These are phyloP conservation scores for Fusarium acutatum DNA, from an alignment of 2,329 filamentous ascomycete species.

Conservation along the genomic window DNA sequence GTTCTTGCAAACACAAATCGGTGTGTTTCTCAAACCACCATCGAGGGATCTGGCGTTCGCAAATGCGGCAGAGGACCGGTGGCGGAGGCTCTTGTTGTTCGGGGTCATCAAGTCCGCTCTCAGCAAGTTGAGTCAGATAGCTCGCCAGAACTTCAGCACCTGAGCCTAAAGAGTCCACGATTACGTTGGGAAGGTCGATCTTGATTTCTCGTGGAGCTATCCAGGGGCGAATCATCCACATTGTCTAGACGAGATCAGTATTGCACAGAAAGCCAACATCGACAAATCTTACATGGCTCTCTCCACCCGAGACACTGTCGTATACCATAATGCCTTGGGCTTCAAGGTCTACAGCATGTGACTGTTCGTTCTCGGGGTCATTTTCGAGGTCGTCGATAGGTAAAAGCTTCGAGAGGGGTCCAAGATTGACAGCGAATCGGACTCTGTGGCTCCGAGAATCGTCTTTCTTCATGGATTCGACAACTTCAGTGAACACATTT, in stretches of 20 bases:
- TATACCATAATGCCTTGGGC: conserved; percentile 99
- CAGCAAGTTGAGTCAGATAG: conserved; percentile 89
- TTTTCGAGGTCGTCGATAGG: conserved; percentile 53
- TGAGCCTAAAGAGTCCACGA: conserved; percentile 93
- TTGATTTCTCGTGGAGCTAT: conserved; percentile 90
- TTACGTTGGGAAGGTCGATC: conserved; percentile 87
- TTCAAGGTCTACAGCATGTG: conserved; percentile 77
- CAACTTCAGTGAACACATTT: conserved; percentile 80
- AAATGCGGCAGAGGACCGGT: conserved; percentile 93
- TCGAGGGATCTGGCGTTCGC: conserved; percentile 93
- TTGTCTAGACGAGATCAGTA: conserved; percentile 70
- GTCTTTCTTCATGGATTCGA: conserved; percentile 90
- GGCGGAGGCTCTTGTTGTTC: conserved; percentile 83
- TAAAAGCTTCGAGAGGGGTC: conserved; percentile 72
- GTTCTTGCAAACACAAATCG: conserved; percentile 93
- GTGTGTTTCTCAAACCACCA: conserved; percentile 99
- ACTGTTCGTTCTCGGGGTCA: conserved; percentile 48
- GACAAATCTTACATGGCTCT: conserved; percentile 81
- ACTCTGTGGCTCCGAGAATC: conserved; percentile 93
- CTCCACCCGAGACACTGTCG: conserved; percentile 83
- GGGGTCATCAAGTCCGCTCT: conserved; percentile 79
- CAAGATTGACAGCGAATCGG: conserved; percentile 78
- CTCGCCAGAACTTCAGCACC: conserved; percentile 94
- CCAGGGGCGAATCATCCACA: conserved; percentile 99
- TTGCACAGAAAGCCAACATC: not conserved